Conservation (phyloP, 331 rosid species). For the Telfairia occidentalis region DNA sequence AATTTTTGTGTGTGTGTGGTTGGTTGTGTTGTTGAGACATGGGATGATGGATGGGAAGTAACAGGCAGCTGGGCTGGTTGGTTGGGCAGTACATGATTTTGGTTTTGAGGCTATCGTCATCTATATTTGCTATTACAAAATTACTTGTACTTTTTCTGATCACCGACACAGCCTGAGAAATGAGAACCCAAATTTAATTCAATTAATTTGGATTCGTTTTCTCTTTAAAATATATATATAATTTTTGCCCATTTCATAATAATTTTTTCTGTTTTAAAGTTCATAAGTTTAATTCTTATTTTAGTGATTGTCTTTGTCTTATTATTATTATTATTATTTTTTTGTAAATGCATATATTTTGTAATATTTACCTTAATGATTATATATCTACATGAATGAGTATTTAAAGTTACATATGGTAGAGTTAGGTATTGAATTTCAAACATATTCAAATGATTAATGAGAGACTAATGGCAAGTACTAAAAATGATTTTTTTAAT, state of each 20-base stretch:
- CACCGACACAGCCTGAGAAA: conserved; percentile 4
- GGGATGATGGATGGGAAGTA: background rate
- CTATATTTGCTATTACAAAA: background rate
- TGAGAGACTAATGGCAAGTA: too few species aligned
- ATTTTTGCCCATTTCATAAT: background rate
- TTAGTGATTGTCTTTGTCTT: too few species aligned
- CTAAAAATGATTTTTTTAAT: too few species aligned
- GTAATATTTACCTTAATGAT: too few species aligned
- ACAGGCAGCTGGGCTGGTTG: background rate
- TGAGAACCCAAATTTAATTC: conserved; percentile 5
- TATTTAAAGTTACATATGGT: too few species aligned
- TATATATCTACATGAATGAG: too few species aligned
- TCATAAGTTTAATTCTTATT: too few species aligned
- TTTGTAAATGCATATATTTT: too few species aligned
- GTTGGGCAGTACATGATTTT: background rate
- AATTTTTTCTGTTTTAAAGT: too few species aligned
- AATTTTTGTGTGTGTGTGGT: background rate
- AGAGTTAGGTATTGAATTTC: too few species aligned
- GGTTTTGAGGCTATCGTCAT: background rate
- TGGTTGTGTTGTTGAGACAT: background rate
- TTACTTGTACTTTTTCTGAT: conserved; percentile 5
- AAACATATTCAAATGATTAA: too few species aligned
- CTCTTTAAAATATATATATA: background rate
- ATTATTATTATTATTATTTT: too few species aligned
- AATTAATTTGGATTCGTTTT: background rate